Evolutionary conservation across 257 asterid species (phyloP), one percentile per base, ranked within the genome.

Genomic region (Forsythia suspensa): DNA sequence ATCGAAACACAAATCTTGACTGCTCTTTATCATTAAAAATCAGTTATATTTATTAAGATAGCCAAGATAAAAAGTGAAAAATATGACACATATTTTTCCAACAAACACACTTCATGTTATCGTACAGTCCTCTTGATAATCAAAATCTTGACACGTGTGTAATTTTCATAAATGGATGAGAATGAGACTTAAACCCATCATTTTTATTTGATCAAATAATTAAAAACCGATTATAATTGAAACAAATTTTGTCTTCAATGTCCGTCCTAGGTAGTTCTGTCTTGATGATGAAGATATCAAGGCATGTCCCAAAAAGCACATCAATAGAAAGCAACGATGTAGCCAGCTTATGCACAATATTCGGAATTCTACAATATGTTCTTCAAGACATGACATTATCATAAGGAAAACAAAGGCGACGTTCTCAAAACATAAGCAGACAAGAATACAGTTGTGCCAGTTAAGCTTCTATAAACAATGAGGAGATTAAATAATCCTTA

Each of bases 361-460:
- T 24, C 24, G 24, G 24, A 24, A 24, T 24, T 24, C 24, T 24
- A 24, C 24, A 29, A 29, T 2, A 36, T 34, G 46, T 51, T 16
- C 65, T 55, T 55, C 65, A n/a, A 2, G 21, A 42, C 75, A 52
- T 72, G 2, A 3, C 36, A 11, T 21, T 29, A 10, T 71, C 59
- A 6, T 55, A 74, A 38, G 1, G 70, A 59, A 40, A 74, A 74
- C 51, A 20, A 39, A 57, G 21, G 57, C 29, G 48, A 10, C 39
- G n/a, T 74, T 57, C 71, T 39, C 40, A 37, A 74, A 57, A 75
- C 24, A 40, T 10, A 41, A 61, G 71, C 57, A 57, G 71, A 68
- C 71, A 13, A 43, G 70, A 48, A 39, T 12, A 37, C 8, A 51
- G 34, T 37, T 42, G 40, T 18, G 68, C 70, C 40, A n/a, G 48